phyloP scores from a whole-genome alignment of 2,329 filamentous ascomycete genomes.

The Aureobasidium melanogenum region DNA sequence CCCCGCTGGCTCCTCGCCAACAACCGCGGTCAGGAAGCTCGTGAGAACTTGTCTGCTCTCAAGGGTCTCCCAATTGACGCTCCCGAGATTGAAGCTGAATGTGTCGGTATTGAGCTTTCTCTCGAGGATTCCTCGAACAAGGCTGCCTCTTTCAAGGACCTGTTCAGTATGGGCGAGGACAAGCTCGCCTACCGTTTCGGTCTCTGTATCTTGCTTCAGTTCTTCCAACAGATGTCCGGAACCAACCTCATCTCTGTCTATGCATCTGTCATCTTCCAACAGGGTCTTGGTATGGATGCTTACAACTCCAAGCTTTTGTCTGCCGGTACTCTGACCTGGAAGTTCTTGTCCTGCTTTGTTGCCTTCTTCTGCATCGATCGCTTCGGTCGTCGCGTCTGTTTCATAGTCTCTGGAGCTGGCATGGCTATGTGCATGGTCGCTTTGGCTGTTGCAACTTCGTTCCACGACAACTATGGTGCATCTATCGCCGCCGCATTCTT shows the following conservation, averaged over 20 bases:
- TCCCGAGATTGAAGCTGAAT: conserved; percentile 33
- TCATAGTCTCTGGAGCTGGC: conserved; percentile 44
- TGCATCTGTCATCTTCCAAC: conserved; percentile 22
- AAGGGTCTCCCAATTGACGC: conserved; percentile 31
- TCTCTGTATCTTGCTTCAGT: conserved; percentile 42
- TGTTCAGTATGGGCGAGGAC: conserved; percentile 43
- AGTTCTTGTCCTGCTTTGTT: conserved; percentile 44
- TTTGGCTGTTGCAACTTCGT: conserved; percentile 45
- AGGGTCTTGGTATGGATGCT: conserved; percentile 28
- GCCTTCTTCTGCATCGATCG: conserved; percentile 44
- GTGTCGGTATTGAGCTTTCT: conserved; percentile 41
- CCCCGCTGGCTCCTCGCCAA: conserved; percentile 31
- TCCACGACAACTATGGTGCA: conserved; percentile 36
- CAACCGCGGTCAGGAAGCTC: conserved; percentile 24
- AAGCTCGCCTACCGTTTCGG: conserved; percentile 43
- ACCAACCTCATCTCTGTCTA: conserved; percentile 28
- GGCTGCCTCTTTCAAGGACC: conserved; percentile 33
- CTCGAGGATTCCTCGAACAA: conserved; percentile 35
- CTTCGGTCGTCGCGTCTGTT: conserved; percentile 41
- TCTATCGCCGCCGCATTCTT: conserved; percentile 47
- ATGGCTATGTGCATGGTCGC: conserved; percentile 49
- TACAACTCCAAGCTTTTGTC: conserved; percentile 36
- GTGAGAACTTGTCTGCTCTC: conserved; percentile 29
- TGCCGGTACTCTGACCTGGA: conserved; percentile 44
- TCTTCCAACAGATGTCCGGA: conserved; percentile 44